Evolutionary conservation across 371 early-diverging fungal species (phyloP).

Genomic region (Sporodiniella umbellata): DNA sequence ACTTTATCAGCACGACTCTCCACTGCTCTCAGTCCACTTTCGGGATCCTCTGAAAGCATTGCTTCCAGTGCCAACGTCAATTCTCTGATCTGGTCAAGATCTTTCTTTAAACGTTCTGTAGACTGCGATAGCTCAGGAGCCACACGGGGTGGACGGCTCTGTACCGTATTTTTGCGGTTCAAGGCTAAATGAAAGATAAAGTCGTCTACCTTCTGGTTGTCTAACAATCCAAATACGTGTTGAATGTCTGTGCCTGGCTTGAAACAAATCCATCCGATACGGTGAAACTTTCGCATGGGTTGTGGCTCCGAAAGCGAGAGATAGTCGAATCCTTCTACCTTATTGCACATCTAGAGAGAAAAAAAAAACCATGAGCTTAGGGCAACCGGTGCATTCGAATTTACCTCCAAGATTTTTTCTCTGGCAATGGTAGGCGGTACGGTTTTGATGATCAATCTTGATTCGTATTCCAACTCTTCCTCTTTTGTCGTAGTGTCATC

Average conservation of each 20-base stretch:
- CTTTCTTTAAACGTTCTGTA: constrained; percentile 65
- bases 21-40: constrained; percentile 29
- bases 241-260: constrained; percentile 79
- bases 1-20: constrained; percentile 34
- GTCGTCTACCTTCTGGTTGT: constrained; percentile 68
- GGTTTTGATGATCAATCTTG: constrained; percentile 75
- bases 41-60: constrained; percentile 23
- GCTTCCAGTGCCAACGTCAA: constrained; percentile 63
- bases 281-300: constrained; percentile 76
- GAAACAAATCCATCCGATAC: constrained; percentile 93
- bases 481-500: constrained; percentile 19
- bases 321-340: constrained; percentile 76
- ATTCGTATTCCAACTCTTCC: constrained; percentile 42
- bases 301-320: constrained; percentile 88
- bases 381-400: not conserved
- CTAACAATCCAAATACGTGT: constrained; percentile 61
- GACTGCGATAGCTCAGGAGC: constrained; percentile 63
- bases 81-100: constrained; percentile 58
- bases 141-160: constrained; percentile 49
- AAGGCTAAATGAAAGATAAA: constrained; percentile 72
- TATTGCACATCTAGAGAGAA: constrained; percentile 58
- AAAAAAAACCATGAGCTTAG: not conserved
- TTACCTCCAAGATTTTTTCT: constrained; percentile 70
- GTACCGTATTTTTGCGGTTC: constrained; percentile 50
- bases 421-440: constrained; percentile 80